Base-by-base conservation (phyloP, 2,329 filamentous ascomycete species). In the Sporothrix mexicana region DNA sequence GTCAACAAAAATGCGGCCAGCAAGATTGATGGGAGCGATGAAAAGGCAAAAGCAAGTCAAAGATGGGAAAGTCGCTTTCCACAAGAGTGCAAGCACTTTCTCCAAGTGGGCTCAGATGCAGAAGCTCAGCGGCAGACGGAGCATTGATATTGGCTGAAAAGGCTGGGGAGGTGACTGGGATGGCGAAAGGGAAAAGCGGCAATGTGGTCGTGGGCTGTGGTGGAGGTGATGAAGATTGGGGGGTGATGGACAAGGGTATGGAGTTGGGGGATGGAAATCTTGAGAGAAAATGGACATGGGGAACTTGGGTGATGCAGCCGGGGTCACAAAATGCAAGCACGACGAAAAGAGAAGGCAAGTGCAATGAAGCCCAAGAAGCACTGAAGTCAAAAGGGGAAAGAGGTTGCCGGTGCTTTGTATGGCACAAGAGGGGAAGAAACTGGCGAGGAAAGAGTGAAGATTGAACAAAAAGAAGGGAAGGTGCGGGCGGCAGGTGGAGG, bases 101-200 rank as follows among this genome's bases (percentile, higher is more conserved):
- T 43, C 30, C 6, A 66, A 67, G 49, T 53, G 73, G 73, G 72
- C 74, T 77, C 43, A 41, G 49, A 71, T 23, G 73, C 77, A 62
- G 76, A 77, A 77, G 77, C 77, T 76, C 80, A 83, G 85, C 84
- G 84, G 84, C 78, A 82, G 85, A 82, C 79, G 79, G 81, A 78
- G 80, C 80, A 80, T 82, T 83, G 82, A 87, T 87, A 88, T 88
- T 88, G 86, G 86, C 82, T 83, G 83, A 79, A 62, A 55, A 41
- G 62, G 62, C 15, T 10, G n/a, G 59, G 9, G 23, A 45, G 47
- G 10, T 47, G 55, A 49, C 36, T 6, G 5, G 30, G n/a, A 61
- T 41, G 51, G 53, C 20, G 55, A 36, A 25, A 15, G 55, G 12
- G 51, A 20, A 55, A 62, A n/a, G 30, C n/a, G n/a, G n/a, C n/a